These are phyloP conservation scores for Sporothrix variecibatus DNA, from an alignment of 2,329 filamentous ascomycete genomes.

Conservation along the genomic window DNA sequence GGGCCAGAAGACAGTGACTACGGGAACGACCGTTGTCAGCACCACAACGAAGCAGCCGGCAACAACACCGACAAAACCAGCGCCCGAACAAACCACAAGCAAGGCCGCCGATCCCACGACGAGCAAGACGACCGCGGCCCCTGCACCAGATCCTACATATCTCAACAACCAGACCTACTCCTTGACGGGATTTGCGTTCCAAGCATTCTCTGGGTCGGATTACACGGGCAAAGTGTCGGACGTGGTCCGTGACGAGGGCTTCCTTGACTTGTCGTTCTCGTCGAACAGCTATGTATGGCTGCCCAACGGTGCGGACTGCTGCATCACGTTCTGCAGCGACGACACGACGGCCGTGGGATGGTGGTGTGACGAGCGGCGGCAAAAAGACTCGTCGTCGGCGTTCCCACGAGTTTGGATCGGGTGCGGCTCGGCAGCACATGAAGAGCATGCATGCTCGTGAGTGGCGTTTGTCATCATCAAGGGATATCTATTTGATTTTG, in stretches of 20 bases:
- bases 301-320: conserved; percentile 34
- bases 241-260: conserved; percentile 34
- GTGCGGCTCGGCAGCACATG: conserved; percentile 13
- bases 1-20: not conserved
- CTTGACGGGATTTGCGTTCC: conserved; percentile 35
- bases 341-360: conserved; percentile 32
- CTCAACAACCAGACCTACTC: conserved; percentile 34
- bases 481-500: not conserved
- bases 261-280: conserved; percentile 32
- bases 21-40: not conserved
- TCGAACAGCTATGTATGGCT: conserved; percentile 36
- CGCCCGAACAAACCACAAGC: not conserved
- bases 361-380: conserved; percentile 38
- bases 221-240: conserved; percentile 34
- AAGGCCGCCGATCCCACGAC: not conserved
- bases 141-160: conserved; percentile 16
- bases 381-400: not conserved
- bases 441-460: conserved; percentile 22
- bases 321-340: conserved; percentile 37
- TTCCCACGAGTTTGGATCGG: conserved; percentile 25
- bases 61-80: not conserved
- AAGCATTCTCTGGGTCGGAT: conserved; percentile 36
- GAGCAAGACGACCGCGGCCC: not conserved
- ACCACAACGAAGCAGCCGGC: conserved; percentile 20
- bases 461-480: not conserved